Base-by-base conservation (phyloP, 179 eudicot species). In the Beta corolliflora region DNA sequence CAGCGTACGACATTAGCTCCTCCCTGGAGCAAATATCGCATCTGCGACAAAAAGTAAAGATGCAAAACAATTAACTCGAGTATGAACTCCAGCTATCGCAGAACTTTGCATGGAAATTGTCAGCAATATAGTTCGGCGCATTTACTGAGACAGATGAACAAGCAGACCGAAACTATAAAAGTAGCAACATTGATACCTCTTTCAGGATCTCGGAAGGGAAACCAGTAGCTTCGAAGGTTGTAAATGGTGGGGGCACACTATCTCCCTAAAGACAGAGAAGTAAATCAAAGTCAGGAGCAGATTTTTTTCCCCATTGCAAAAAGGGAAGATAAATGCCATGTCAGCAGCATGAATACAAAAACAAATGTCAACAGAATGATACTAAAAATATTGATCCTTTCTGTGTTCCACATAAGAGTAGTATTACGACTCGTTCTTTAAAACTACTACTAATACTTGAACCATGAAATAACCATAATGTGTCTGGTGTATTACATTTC, bases 1-100 rank as follows among this genome's bases (percentile, higher is more conserved):
- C 98, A 94, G 97, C 87, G 94, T 97, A 92, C 99, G 98, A 97
- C 97, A 97, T 97, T 90, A 88, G 91, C 99, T 97, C 99, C 99
- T 88, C 95, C 93, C 84, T 86, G 97, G 98, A 97, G 99, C 97
- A 93, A 94, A 97, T 97, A 94, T 97, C 99, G 99, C 99, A 94
- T 91, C 99, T 97, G 93, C 87, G 91, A 91, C 93, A 92, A 90
- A 90, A 85, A 84, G 90, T 89, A 85, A 71, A 91, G 83, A 90
- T 79, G 87, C 88, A 81, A 90, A 79, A 83, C 50, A 89, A 77
- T 84, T 83, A 90, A 86, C 86, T 84, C 81, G 91, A 91, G 90
- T 88, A 86, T 86, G 84, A 87, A 88, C 89, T 82, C 88, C 83
- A 87, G 83, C 67, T 86, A 83, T 79, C 82, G 85, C 79, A 85